Conservation (phyloP, 2,329 filamentous ascomycete genomes). For the Colletotrichum viniferum region DNA sequence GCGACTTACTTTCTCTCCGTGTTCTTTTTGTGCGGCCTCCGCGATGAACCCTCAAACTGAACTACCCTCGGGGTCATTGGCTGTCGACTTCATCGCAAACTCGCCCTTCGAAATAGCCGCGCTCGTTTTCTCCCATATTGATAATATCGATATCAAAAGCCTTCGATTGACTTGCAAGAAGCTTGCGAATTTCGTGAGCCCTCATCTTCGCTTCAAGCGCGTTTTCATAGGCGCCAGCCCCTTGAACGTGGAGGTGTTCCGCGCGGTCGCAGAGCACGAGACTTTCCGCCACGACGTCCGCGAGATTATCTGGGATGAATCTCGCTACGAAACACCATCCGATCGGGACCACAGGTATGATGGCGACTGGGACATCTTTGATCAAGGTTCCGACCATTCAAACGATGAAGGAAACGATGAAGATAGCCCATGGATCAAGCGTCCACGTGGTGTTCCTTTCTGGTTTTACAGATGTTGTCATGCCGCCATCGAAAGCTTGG, state of each 20-base stretch:
- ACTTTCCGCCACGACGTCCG: conserved; percentile 31
- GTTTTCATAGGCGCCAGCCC: conserved; percentile 45
- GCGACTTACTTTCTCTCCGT: too few relatives aligned
- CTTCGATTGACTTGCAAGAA: background rate
- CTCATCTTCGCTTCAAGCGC: conserved; percentile 20
- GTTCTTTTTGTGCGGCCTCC: background rate
- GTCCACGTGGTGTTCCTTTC: background rate
- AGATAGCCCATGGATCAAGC: background rate
- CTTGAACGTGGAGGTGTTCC: conserved; percentile 39
- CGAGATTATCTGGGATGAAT: conserved; percentile 46
- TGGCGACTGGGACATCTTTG: background rate
- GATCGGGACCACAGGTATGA: background rate
- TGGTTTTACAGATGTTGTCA: background rate
- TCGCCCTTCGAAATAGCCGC: background rate
- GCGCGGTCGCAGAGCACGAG: conserved; percentile 38
- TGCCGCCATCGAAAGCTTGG: background rate
- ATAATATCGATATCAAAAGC: background rate
- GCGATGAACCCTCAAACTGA: background rate
- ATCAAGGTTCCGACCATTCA: background rate
- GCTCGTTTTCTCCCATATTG: background rate
- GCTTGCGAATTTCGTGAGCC: background rate
- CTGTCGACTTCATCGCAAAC: background rate
- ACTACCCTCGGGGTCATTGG: rapidly evolving
- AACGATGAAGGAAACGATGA: background rate
- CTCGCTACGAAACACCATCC: conserved; percentile 1